A percentile compares a stretch with the other conserved stretches of the same genome.
Evolutionary conservation across 306 rosid genomes (phyloP).

Genomic region (Elaeagnus macrophylla): DNA sequence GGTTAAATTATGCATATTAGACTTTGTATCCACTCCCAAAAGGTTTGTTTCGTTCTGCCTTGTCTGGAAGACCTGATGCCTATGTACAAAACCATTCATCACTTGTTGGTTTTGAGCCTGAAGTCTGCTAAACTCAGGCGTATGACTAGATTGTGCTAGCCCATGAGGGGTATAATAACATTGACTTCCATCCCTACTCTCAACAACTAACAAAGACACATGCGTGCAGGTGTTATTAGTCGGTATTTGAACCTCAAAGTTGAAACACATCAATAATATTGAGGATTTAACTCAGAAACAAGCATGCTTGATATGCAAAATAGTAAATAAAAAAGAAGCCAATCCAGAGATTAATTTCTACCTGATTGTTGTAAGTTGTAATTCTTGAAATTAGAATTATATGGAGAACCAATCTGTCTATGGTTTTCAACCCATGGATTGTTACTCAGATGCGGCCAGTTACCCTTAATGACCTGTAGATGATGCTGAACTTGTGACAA

Average conservation of each 20-base stretch:
- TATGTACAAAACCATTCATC: slow-evolving; percentile 70
- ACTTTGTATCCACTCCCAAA: slow-evolving; percentile 61
- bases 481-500: slow-evolving; percentile 86
- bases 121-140: slow-evolving; percentile 58
- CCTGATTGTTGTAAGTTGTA: slow-evolving; percentile 74
- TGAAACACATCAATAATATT: not conserved
- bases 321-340: not conserved
- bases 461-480: slow-evolving; percentile 64
- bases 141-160: slow-evolving; percentile 60
- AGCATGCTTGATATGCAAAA: slow-evolving; percentile 7
- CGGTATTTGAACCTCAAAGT: slow-evolving; percentile 11
- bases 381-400: slow-evolving; percentile 72
- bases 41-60: slow-evolving; percentile 77
- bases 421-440: slow-evolving; percentile 71
- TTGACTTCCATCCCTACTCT: slow-evolving; percentile 47
- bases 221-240: slow-evolving; percentile 12
- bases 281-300: not conserved
- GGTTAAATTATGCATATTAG: slow-evolving; percentile 48
- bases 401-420: slow-evolving; percentile 59
- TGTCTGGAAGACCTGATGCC: slow-evolving; percentile 60
- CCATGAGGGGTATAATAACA: slow-evolving; percentile 54
- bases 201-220: slow-evolving; percentile 44
- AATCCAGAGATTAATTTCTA: slow-evolving; percentile 14
- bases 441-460: slow-evolving; percentile 70
- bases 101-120: slow-evolving; percentile 51